Conservation (phyloP, 495 filamentous ascomycete species). For the Elaphomyces granulatus region DNA sequence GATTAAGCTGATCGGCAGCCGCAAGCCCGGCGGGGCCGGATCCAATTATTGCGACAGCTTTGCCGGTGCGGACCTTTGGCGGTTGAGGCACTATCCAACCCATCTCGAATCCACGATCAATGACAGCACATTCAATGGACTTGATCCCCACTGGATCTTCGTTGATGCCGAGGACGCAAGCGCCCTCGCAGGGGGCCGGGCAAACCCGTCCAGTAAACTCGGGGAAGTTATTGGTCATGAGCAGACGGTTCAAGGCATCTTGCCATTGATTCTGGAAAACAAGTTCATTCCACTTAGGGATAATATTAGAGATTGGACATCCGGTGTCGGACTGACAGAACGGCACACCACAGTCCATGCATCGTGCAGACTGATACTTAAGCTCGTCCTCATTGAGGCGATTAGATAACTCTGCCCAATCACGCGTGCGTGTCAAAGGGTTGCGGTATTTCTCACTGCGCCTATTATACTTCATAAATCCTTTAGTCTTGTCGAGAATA, state of each 20-base stretch:
- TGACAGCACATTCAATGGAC: constrained; percentile 98
- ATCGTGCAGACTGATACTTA: constrained; percentile 96
- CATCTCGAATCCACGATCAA: constrained; percentile 98
- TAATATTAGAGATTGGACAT: constrained; percentile 98
- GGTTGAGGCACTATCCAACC: constrained; percentile 93
- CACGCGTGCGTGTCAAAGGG: constrained; percentile 71
- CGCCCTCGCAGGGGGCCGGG: constrained; percentile 93
- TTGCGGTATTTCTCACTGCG: constrained; percentile 91
- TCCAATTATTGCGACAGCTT: constrained; percentile 83
- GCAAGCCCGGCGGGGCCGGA: constrained; percentile 91
- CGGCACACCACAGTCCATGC: constrained; percentile 99
- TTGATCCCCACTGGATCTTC: constrained; percentile 98
- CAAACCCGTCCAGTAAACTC: constrained; percentile 98
- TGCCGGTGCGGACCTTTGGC: constrained; percentile 71
- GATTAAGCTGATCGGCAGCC: constrained; percentile 89
- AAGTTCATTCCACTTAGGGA: constrained; percentile 97
- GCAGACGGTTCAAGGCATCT: constrained; percentile 83
- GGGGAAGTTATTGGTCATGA: constrained; percentile 99
- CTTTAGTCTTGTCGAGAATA: constrained; percentile 92
- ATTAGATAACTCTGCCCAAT: constrained; percentile 88
- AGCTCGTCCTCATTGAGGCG: constrained; percentile 92
- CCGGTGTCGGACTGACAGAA: constrained; percentile 98
- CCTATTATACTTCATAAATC: constrained; percentile 98
- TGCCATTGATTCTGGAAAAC: constrained; percentile 88
- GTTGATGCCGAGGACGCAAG: constrained; percentile 96